A percentile compares a stretch with the other conserved stretches of the same genome.
Evolutionary conservation across 306 rosid species (phyloP).

Genomic region (Morella rubra): DNA sequence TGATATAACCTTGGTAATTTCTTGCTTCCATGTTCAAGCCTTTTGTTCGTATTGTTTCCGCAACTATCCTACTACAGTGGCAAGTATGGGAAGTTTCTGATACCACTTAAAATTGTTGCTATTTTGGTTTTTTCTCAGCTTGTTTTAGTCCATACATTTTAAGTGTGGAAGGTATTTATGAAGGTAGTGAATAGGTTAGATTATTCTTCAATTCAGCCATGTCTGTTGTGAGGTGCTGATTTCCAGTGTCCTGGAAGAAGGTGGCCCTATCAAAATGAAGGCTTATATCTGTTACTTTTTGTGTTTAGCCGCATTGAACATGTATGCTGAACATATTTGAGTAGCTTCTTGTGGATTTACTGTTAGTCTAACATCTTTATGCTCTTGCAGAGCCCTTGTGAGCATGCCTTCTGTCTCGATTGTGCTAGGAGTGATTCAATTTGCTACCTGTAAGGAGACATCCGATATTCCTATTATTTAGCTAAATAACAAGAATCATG

Average conservation of each 20-base stretch:
- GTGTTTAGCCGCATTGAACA: neutral
- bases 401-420: constrained; percentile 93
- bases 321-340: neutral
- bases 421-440: constrained; percentile 94
- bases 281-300: neutral
- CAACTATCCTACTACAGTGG: neutral
- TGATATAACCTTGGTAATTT: neutral
- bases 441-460: constrained; percentile 87
- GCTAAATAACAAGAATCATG: neutral
- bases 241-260: neutral
- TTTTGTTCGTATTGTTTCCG: neutral
- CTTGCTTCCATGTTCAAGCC: neutral
- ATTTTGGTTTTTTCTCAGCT: neutral
- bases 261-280: constrained; percentile 2
- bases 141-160: neutral
- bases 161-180: neutral
- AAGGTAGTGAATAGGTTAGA: neutral
- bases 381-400: constrained; percentile 94
- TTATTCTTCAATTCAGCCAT: neutral
- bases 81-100: neutral
- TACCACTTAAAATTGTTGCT: neutral
- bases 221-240: neutral
- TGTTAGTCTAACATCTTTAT: constrained; percentile 23
- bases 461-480: constrained; percentile 19
- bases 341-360: constrained; percentile 5